Evolutionary conservation across 176 grass and related monocot species (phyloP).

Genomic region (Alopecurus myosuroides): DNA sequence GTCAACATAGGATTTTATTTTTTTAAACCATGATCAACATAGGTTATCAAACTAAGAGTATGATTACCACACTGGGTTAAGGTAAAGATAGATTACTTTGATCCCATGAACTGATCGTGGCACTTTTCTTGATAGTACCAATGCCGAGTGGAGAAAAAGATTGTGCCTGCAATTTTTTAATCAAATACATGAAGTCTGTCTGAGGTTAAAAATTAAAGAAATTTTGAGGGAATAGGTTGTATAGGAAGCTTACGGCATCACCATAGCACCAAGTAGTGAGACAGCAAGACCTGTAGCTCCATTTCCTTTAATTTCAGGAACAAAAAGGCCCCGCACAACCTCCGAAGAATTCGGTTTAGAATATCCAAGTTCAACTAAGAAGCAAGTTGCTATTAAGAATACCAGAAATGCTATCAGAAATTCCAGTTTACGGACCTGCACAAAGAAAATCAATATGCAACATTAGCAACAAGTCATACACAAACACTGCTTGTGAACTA

Average conservation of each 20-base stretch:
- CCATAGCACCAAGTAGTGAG: slow-evolving; percentile 96
- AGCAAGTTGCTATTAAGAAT: slow-evolving; percentile 81
- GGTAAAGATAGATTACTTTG: slow-evolving; percentile 48
- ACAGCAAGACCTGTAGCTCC: slow-evolving; percentile 91
- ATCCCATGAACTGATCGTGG: slow-evolving; percentile 84
- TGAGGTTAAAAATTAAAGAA: neutral
- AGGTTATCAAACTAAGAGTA: neutral
- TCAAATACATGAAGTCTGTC: slow-evolving; percentile 1
- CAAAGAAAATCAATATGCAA: neutral
- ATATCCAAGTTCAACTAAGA: slow-evolving; percentile 83
- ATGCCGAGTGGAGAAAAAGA: slow-evolving; percentile 97
- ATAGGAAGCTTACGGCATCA: slow-evolving; percentile 87
- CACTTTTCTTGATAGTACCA: slow-evolving; percentile 96
- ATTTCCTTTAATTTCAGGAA: slow-evolving; percentile 93
- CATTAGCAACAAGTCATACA: slow-evolving; percentile 16
- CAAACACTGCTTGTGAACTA: neutral
- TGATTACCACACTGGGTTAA: neutral
- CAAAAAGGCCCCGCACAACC: slow-evolving; percentile 91
- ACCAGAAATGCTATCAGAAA: slow-evolving; percentile 88
- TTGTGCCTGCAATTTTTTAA: slow-evolving; percentile 64
- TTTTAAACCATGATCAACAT: neutral
- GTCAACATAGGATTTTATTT: neutral
- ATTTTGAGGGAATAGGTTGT: neutral
- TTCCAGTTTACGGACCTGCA: slow-evolving; percentile 92
- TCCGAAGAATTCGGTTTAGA: slow-evolving; percentile 84